Conservation (phyloP, 192 early-diverging fungal genomes). For the Kickxella alabastrina region DNA sequence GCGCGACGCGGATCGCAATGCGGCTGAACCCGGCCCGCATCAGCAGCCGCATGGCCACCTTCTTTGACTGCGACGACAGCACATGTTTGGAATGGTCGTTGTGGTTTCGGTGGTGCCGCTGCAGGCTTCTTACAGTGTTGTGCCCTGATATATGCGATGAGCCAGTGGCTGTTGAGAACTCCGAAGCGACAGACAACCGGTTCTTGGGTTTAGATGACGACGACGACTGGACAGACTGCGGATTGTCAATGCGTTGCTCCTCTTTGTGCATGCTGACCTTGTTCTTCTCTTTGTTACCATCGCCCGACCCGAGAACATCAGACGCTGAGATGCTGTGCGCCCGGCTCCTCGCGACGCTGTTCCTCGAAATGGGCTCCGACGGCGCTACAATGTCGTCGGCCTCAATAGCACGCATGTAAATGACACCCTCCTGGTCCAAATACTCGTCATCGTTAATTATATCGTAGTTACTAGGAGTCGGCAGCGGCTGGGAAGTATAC, state of each 20-base stretch:
- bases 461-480: constrained; percentile 7
- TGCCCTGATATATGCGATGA: background rate
- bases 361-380: background rate
- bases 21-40: constrained; percentile 49
- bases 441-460: too few species aligned
- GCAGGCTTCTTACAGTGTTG: background rate
- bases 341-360: background rate
- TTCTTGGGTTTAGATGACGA: background rate
- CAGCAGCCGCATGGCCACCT: constrained; percentile 43
- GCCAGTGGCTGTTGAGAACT: constrained; percentile 21
- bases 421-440: too few species aligned
- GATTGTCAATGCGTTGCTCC: too few species aligned
- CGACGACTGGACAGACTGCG: background rate
- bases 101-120: constrained; percentile 5
- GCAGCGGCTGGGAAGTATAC: constrained; percentile 24
- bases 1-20: constrained; percentile 44
- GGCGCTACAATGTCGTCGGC: background rate
- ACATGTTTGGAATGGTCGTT: background rate
- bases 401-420: too few species aligned
- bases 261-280: too few species aligned
- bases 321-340: constrained; percentile 19
- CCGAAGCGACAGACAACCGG: constrained; percentile 22
- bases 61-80: constrained; percentile 27
- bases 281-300: too few species aligned
- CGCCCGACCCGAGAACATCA: constrained; percentile 9